These are phyloP conservation scores for Boletus fagicola DNA, from an alignment of 768 basidiomycete genomes.

Conservation along the genomic window DNA sequence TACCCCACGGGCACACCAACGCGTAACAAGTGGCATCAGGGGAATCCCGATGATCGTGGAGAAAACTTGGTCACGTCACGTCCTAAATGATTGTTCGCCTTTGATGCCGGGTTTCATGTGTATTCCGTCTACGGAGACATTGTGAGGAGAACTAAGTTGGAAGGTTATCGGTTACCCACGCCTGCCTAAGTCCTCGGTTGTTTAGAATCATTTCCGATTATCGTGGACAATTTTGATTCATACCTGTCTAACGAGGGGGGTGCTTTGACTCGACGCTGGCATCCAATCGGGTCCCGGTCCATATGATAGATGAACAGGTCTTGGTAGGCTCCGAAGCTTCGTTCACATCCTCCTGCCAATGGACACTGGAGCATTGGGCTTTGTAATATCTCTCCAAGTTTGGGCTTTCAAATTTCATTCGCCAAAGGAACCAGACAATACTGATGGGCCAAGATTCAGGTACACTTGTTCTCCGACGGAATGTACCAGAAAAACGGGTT, in stretches of 20 bases:
- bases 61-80: conserved; percentile 15
- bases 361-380: background rate
- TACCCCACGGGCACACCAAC: background rate
- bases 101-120: conserved; percentile 1
- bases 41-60: conserved; percentile 10
- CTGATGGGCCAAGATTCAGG: background rate
- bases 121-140: conserved; percentile 6
- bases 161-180: conserved; percentile 19
- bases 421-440: background rate
- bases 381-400: background rate
- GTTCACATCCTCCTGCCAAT: background rate
- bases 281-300: background rate
- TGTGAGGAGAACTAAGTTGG: conserved; percentile 6
- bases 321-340: background rate
- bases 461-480: no score
- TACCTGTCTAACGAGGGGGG: background rate
- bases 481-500: background rate
- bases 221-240: background rate
- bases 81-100: conserved; percentile 5
- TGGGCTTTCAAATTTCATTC: background rate
- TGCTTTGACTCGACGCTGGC: no score
- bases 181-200: no score
- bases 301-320: no score
- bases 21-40: background rate
- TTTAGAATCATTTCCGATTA: background rate